Base-by-base conservation (phyloP, 2,329 filamentous ascomycete species). In the Colletotrichum simmondsii region DNA sequence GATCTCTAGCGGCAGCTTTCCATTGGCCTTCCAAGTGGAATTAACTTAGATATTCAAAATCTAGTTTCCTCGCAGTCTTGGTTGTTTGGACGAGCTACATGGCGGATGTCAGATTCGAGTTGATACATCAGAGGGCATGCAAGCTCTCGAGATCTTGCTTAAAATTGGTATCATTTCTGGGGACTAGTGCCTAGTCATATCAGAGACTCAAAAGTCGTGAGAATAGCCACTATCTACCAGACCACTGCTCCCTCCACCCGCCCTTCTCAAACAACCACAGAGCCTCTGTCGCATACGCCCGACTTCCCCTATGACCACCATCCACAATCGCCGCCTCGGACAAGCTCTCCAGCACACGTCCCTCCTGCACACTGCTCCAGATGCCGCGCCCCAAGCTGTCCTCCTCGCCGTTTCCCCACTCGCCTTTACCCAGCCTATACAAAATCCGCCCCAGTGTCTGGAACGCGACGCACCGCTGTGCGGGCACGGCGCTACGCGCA, bases 401-500 rank as follows among this genome's bases (percentile, higher is more conserved):
- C 71, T 92, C 85, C 46, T 82, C 82, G 6, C 80, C 83, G 71
- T 91, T 90, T 1, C 94, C 90, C 86, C 89, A 92, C 73, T 92
- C 89, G 2, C 91, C 95, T 61, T 87, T 89, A 0, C 97, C 96
- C 0, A 99, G 86, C 10, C 95, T 87, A 80, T 94, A 98, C 19
- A 98, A 82, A 6, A 98, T 89, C 24, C 97, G 88, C 0, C 97
- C 97, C 1, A 98, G 85, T 0, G 95, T 96, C 83, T 98, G 96
- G 82, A 95, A 98, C 0, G 97, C 95, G 74, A 98, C 89, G 79
- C 97, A 98, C 12, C 96, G 86, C 85, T 99, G 97, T 0, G 94
- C 92, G 0, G 97, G 91, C 24, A 98, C 94, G 0, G 92, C 91
- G 68, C 94, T 97, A 42, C 96, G 89, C 5, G 94, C 92, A 2